Base-by-base conservation (phyloP, 192 early-diverging fungal species). In the Gigaspora rosea region DNA sequence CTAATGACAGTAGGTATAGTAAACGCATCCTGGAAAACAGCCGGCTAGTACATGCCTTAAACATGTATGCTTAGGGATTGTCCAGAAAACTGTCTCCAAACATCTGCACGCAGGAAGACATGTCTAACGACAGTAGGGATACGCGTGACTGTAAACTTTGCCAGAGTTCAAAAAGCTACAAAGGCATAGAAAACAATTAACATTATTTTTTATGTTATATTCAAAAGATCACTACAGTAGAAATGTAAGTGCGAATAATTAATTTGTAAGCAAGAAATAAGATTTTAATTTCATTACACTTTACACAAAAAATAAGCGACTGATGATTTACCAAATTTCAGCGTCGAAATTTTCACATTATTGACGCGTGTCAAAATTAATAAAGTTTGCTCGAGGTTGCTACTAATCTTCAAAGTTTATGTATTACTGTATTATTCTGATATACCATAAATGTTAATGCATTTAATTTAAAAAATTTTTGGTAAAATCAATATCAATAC, bases 1-100 rank as follows among this genome's bases (percentile, higher is more conserved):
- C 20, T 71, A 71, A 71, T n/a, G n/a, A 51, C 52, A 71, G 70
- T 71, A 71, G 7, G 50, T 67, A 67, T 67, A 67, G 65, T 67
- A 15, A 67, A 47, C 36, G 41, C 41, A 67, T 67, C 65, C 41
- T 67, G 65, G 15, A 67, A 69, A 69, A 69, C 66, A 69, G 47
- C 66, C 20, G 12, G 49, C 66, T 48, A 18, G 66, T n/a, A 69
- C 66, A 22, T 20, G 71, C 32, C 52, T 58, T 58, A 57, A 72
- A n/a, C 18, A 72, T 27, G 8, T 72, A 72, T 72, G 52, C 50
- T 36, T 58, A 57, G 57, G 52, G 52, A 56, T 52, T 46, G 56
- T 18, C 12, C 71, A 16, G 13, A 11, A 72, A 35, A 72, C 71
- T 58, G 56, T 32, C 2, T 54, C 4, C 36, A 65, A 65, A 65